Percentiles rank a stretch among this genome's conserved stretches.
These are phyloP conservation scores for Rutidosis leptorrhynchoides DNA, from an alignment of 129 eudicot species.

Conservation along the genomic window DNA sequence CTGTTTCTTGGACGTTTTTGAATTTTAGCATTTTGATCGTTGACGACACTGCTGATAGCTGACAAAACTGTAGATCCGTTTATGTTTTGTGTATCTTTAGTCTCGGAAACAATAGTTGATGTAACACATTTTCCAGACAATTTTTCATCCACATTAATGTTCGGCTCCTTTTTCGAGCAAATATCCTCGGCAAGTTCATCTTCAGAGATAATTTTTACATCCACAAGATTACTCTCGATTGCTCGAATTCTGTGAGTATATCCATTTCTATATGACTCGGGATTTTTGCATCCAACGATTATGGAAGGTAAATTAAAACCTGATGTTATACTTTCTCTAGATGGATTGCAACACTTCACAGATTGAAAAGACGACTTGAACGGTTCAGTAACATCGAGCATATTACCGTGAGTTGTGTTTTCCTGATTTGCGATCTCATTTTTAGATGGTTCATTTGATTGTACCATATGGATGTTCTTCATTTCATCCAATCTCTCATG, in stretches of 20 bases:
- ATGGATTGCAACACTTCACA: slow-evolving; percentile 20
- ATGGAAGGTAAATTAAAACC: slow-evolving; percentile 27
- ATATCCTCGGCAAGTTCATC: slow-evolving; percentile 16
- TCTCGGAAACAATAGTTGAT: slow-evolving; percentile 11
- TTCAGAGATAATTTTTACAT: slow-evolving; percentile 25
- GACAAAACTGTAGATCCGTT: slow-evolving; percentile 8
- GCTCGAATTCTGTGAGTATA: slow-evolving; percentile 59
- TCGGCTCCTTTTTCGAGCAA: slow-evolving; percentile 8
- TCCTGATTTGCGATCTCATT: slow-evolving; percentile 10
- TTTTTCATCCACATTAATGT: slow-evolving; percentile 14
- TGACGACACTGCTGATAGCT: slow-evolving; percentile 9
- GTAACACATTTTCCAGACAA: neutral
- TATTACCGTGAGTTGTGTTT: slow-evolving; percentile 17
- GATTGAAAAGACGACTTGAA: slow-evolving; percentile 24
- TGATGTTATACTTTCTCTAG: slow-evolving; percentile 20
- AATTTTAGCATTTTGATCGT: slow-evolving; percentile 21
- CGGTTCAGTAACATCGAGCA: slow-evolving; percentile 15
- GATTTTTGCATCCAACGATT: slow-evolving; percentile 35
- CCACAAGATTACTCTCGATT: slow-evolving; percentile 32
- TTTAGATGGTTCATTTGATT: slow-evolving; percentile 18
- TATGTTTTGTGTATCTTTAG: neutral
- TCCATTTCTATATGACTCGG: slow-evolving; percentile 46
- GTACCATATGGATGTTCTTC: slow-evolving; percentile 31
- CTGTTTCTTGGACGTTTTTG: slow-evolving; percentile 20
- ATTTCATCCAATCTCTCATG: slow-evolving; percentile 44